These are phyloP conservation scores for Pestalotiopsis sp. DNA, from an alignment of 2,329 filamentous ascomycete genomes.

Conservation along the genomic window DNA sequence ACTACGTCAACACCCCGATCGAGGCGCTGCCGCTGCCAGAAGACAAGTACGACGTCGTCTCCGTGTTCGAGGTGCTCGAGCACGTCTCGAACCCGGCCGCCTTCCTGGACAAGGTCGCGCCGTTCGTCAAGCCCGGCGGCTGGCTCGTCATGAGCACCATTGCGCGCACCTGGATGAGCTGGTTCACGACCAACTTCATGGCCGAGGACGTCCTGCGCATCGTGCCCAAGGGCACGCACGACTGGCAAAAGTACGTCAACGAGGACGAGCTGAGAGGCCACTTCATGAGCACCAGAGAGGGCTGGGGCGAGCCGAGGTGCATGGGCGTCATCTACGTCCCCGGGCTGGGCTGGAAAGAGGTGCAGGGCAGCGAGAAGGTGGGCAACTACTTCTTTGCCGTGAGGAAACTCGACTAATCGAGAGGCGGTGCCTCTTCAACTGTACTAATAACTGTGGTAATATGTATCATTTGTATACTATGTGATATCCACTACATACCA, in stretches of 20 bases:
- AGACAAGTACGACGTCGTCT: constrained; percentile 75
- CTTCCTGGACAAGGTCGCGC: constrained; percentile 72
- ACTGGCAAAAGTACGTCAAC: constrained; percentile 96
- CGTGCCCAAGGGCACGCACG: constrained; percentile 90
- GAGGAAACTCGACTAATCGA: constrained; percentile 17
- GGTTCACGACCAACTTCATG: constrained; percentile 88
- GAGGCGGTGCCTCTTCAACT: not conserved
- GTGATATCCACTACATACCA: not conserved
- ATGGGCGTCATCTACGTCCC: constrained; percentile 91
- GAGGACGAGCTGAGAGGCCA: constrained; percentile 71
- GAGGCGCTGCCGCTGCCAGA: constrained; percentile 63
- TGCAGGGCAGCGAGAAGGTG: constrained; percentile 78
- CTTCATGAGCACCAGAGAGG: constrained; percentile 50
- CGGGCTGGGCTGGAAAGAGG: constrained; percentile 85
- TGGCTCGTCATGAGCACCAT: constrained; percentile 95
- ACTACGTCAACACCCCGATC: constrained; percentile 76
- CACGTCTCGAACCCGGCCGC: constrained; percentile 78
- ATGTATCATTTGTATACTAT: constrained; percentile 3
- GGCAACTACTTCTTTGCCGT: constrained; percentile 98
- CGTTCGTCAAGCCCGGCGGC: constrained; percentile 84
- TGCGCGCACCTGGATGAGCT: constrained; percentile 84
- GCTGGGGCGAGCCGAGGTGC: constrained; percentile 62
- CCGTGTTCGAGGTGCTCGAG: constrained; percentile 92
- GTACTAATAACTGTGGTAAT: not conserved
- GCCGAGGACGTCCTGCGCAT: constrained; percentile 87